Conservation (phyloP, 148 eudicot genomes). For the Rhododendron ovatum region DNA sequence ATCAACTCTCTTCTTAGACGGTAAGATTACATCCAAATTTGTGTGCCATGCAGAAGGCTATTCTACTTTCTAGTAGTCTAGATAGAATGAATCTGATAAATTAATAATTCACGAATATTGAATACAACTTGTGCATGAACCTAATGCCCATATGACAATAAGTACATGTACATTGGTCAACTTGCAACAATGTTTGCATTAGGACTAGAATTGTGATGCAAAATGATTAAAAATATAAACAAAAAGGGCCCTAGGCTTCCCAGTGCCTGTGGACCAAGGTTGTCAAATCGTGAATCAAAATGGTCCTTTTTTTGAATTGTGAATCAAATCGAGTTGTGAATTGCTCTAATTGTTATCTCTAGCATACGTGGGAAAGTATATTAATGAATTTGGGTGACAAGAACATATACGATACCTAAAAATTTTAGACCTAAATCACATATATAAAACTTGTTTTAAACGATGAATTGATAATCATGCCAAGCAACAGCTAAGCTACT, state of each 20-base stretch:
- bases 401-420: background rate
- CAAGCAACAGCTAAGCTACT: background rate
- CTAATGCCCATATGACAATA: background rate
- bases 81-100: background rate
- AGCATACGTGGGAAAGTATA: background rate
- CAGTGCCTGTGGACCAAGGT: background rate
- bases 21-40: background rate
- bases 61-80: background rate
- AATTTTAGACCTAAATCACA: background rate
- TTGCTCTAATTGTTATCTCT: background rate
- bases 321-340: background rate
- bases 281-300: background rate
- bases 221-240: background rate
- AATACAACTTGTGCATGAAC: background rate
- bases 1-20: background rate
- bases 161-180: background rate
- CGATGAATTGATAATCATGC: background rate
- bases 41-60: background rate
- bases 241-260: background rate
- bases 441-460: background rate
- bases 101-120: background rate
- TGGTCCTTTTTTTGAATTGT: background rate
- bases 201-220: background rate
- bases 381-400: background rate
- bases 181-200: background rate